Base-by-base conservation (phyloP, 1,139 yeast species). In the Hemisphaericaspora lyxosophila region DNA sequence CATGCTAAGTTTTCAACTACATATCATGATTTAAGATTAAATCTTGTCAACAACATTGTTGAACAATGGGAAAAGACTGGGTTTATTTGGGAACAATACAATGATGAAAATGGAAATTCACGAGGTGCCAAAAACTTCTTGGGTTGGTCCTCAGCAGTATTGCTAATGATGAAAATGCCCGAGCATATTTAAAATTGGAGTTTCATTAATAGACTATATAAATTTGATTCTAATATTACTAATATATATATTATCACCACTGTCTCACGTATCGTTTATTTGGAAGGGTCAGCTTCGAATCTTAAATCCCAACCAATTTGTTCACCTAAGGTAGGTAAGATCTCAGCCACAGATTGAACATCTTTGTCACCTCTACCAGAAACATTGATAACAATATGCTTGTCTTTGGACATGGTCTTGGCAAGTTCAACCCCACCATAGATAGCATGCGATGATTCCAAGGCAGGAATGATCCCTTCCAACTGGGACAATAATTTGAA, bases 341-440 rank as follows among this genome's bases (percentile, higher is more conserved):
- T 80, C 62, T 92, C 97, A 30, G 98, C 98, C 41, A 92, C 97
- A 59, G 92, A 86, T 68, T 90, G 97, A 26, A 92, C 98, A 60
- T 92, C 99, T 72, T 92, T 92, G 62, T 94, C 99, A 67, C 99
- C 99, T 73, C 98, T 86, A 55, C 99, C 99, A 37, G 96, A 87
- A 43, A 92, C 78, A 59, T 89, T 88, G 56, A 92, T 85, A 44
- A 92, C 82, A 45, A 92, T 70, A 58, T 87, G 82, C 66, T 89
- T 78, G 49, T 85, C 96, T 50, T 82, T 78, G 19, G 73, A 61
- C 84, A 92, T 75, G 12, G 82, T 82, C 70, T 87, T 87, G 25
- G 99, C 98, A 37, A 86, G 74, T 65, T 89, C 79, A 46, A 87
- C 72, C 41, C 92, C 99, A 50, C 97, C 97, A 56, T 75, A 85